Evolutionary conservation across 176 grass and related monocot genomes (phyloP), one percentile per base, ranked within the genome.

Genomic region (Canna indica): DNA sequence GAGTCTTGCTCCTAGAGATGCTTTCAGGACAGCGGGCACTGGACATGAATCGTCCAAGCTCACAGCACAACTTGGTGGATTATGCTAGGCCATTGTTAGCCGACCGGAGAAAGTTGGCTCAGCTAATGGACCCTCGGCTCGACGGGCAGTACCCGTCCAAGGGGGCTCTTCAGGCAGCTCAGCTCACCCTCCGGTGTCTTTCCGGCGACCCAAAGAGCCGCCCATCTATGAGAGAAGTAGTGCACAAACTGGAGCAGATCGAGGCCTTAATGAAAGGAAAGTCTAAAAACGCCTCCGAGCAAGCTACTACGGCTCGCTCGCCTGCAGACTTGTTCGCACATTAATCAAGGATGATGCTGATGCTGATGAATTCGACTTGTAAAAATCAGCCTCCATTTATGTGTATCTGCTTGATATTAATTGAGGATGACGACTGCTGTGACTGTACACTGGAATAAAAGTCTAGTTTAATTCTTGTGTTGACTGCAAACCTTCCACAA

Each of bases 201-300:
- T 75, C 77, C 2, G 78, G 77, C 31, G 91, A 96, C 0, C 91
- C 85, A 30, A 96, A 82, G 82, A 78, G 76, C 54, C 79, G 91
- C 3, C 91, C 91, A 4, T 96, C 91, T 16, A 96, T 96, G 88
- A 86, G 91, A 60, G 88, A 96, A 69, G 91, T 96, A 0, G 81
- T 96, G 7, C 85, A 96, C 69, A 71, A 31, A 2, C 78, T 96
- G 27, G 88, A 96, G 57, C 74, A 85, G 69, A 82, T 96, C 4
- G 83, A 88, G 45, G 74, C 69, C 15, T 84, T 84, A 53, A 88
- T n/a, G n/a, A 91, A 69, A 79, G 75, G 76, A 73, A 77, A 82
- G 57, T 38, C 68, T 20, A 54, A 78, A 70, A 35, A 72, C 32
- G 75, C 52, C 67, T 75, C 79, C 7, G 74, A 25, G 7, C 26